A percentile compares a stretch with the other conserved stretches of the same genome.
phyloP scores from a whole-genome alignment of 106 monocot genomes.

The Amphibolis antarctica region DNA sequence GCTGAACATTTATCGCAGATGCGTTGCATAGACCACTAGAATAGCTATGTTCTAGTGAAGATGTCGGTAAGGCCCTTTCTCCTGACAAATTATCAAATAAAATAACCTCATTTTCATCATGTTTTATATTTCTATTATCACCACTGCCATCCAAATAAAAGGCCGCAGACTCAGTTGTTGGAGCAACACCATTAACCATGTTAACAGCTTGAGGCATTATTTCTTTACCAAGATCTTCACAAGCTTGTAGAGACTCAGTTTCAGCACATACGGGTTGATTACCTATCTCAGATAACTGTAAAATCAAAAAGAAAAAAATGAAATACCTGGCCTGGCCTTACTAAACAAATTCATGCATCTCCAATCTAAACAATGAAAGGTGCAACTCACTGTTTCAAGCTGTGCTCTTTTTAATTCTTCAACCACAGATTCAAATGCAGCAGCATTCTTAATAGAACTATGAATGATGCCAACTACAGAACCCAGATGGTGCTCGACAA shows the following conservation, averaged over 20 bases:
- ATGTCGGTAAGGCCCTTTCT: not conserved
- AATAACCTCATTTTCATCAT: not conserved
- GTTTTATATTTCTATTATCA: not conserved
- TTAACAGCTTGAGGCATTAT: not conserved
- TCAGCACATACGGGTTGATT: not conserved
- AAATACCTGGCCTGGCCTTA: not conserved
- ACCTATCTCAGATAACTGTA: constrained; percentile 1
- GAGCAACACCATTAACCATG: not conserved
- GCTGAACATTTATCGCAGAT: not conserved
- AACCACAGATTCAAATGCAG: constrained; percentile 47
- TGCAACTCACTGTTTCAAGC: constrained; percentile 31
- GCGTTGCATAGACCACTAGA: not conserved
- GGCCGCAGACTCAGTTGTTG: not conserved
- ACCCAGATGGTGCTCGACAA: constrained; percentile 47
- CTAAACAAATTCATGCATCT: not conserved
- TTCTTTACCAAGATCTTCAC: not conserved
- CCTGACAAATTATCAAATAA: not conserved
- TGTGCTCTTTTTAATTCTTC: constrained; percentile 47
- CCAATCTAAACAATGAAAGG: not conserved
- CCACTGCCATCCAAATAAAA: not conserved
- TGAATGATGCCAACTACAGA: constrained; percentile 36
- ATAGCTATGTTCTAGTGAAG: not conserved
- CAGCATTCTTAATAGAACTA: constrained; percentile 35
- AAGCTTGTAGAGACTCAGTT: not conserved
- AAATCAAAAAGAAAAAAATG: not conserved